Evolutionary conservation across 1,284 basidiomycete genomes (phyloP), one percentile per base, ranked within the genome.

Genomic region (Rhizopogon hawkerae): DNA sequence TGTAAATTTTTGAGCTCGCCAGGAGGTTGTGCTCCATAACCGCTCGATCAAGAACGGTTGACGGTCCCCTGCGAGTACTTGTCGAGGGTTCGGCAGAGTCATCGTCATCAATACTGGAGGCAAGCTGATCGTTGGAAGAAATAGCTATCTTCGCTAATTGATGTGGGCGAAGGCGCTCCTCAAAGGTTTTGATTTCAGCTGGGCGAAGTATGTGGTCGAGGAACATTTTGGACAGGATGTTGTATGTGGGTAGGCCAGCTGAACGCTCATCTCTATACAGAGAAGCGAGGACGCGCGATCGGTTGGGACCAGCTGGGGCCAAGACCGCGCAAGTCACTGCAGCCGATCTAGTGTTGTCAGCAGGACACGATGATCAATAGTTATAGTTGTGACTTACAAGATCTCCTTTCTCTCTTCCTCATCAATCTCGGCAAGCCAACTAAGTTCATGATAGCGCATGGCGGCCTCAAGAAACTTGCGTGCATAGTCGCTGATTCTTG

Each of bases 11-110:
- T 1, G 92, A 95, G 60, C 92, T 92, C 8, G 94, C 92, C 52
- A 96, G 80, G 13, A 98, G 75, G 65, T 98, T 99, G 70, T 99
- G 96, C 65, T 98, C 95, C 81, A 98, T 90, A 42, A 99, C 90
- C 1, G 96, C 96, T 45, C 93, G 81, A 65, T 98, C 95, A 29
- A 98, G 78, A n/a, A 98, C 93, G 7, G 92, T 98, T 5, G 89
- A 85, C 1, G 95, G 93, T 0, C 89, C 89, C 33, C 81, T 89
- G 48, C 88, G 78, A 53, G 77, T 90, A 70, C 85, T 87, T 47
- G 73, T 75, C 39, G 70, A 73, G 5, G 78, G 70, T 43, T 79
- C 78, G 14, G 63, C 64, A 47, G 71, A 73, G 52, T 67, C 79
- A 37, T 83, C 78, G 34, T 79, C 76, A 44, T 76, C 73, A 41